Evolutionary conservation across 1,284 basidiomycete species (phyloP), one percentile per base, ranked within the genome.

Genomic region (Trametes hirsuta): DNA sequence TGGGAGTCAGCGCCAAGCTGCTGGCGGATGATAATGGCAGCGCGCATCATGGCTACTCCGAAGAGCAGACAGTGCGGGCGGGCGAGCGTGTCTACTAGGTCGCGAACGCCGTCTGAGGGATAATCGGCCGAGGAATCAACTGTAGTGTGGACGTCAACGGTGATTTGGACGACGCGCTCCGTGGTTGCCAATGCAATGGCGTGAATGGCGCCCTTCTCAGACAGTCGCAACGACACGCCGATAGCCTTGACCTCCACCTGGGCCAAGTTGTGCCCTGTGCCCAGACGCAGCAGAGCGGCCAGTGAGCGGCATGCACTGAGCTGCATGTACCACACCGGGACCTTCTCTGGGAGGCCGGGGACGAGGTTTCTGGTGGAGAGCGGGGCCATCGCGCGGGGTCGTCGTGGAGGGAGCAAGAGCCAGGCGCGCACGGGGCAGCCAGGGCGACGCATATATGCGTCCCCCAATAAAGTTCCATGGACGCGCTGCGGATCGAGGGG

Each of bases 181-280:
- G 55, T 48, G 11, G 59, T 63, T 48, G 59, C 59, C 24, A 66
- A 44, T 1, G 59, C 65, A 55, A 66, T 24, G 22, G 62, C 47
- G 5, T 56, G 39, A 35, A 65, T 41, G 15, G n/a, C 5, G n/a
- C 57, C 64, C 40, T 55, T 45, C 35, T 55, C 46, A 10, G 52
- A 53, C 11, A 65, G 52, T 48, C 61, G 55, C 22, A 58, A 30
- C 10, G 55, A 55, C 4, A 55, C 58, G 3, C 64, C 64, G 9
- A 62, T 35, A 0, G 56, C 41, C 47, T 34, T 53, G 40, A n/a
- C 39, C 34, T 37, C 21, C 18, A 18, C 18, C 18, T 18, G 18
- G 18, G 18, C 18, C 18, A 18, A 18, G 18, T 18, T 18, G 40
- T 24, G 37, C 47, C 41, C 18, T 37, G 18, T 12, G 39, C 15